Percentiles rank a stretch among this genome's conserved stretches.
Evolutionary conservation across 495 filamentous ascomycete species (phyloP).

Genomic region (Rostrohypoxylon terebratum): DNA sequence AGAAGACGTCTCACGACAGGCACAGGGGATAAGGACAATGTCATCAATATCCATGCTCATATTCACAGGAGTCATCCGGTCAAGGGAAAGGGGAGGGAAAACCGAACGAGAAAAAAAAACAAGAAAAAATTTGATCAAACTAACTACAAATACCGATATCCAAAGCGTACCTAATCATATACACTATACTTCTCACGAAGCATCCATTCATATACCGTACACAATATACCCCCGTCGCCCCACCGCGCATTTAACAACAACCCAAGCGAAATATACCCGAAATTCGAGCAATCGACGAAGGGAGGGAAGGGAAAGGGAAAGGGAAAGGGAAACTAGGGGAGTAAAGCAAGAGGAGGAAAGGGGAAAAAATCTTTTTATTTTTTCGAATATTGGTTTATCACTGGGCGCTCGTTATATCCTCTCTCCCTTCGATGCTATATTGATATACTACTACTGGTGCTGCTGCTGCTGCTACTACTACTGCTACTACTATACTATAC

Average conservation of each 20-base stretch:
- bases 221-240: constrained; percentile 42
- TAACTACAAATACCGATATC: constrained; percentile 19
- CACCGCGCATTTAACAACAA: constrained; percentile 25
- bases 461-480: not conserved
- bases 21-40: constrained; percentile 1
- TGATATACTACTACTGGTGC: not conserved
- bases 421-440: constrained; percentile 3
- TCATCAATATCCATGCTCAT: constrained; percentile 13
- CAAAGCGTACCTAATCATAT: constrained; percentile 41
- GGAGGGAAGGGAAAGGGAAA: not conserved
- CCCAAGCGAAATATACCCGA: constrained; percentile 32
- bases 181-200: constrained; percentile 44
- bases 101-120: constrained; percentile 17
- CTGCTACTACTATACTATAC: not conserved
- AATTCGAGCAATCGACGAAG: constrained; percentile 30
- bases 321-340: not conserved
- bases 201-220: constrained; percentile 35
- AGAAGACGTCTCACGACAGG: constrained; percentile 24
- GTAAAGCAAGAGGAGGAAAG: not conserved
- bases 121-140: constrained; percentile 1
- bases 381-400: not conserved
- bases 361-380: not conserved
- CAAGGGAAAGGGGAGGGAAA: constrained; percentile 9
- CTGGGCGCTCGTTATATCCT: constrained; percentile 13
- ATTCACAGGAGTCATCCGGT: constrained; percentile 3